Evolutionary conservation across 2,329 filamentous ascomycete species (phyloP).

Genomic region (Alternaria consortialis): DNA sequence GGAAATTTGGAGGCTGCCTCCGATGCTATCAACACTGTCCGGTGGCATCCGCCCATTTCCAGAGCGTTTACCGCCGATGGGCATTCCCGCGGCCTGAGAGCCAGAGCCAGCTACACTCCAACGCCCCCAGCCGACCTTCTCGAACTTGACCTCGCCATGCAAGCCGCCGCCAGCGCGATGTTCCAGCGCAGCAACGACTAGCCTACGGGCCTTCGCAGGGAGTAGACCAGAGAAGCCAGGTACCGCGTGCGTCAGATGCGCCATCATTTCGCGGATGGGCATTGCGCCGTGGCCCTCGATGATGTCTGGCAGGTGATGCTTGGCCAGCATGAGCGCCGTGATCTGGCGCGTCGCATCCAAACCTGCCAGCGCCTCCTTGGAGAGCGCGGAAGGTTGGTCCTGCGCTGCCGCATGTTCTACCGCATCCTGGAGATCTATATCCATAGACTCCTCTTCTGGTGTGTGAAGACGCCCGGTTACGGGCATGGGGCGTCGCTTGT

Average conservation of each 20-base stretch:
- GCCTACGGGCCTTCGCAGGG: slow-evolving; percentile 85
- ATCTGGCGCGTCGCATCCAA: slow-evolving; percentile 82
- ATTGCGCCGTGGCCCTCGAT: slow-evolving; percentile 88
- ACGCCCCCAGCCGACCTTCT: slow-evolving; percentile 96
- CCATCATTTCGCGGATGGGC: slow-evolving; percentile 95
- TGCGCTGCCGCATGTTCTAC: slow-evolving; percentile 61
- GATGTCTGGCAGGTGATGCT: slow-evolving; percentile 89
- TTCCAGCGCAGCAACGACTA: slow-evolving; percentile 93
- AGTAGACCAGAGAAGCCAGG: slow-evolving; percentile 91
- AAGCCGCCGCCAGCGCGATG: slow-evolving; percentile 70
- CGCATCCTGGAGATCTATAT: slow-evolving; percentile 82
- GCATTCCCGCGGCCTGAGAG: slow-evolving; percentile 62
- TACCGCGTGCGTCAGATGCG: slow-evolving; percentile 89
- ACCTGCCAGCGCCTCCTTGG: slow-evolving; percentile 62
- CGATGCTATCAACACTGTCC: slow-evolving; percentile 56
- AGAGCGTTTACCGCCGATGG: slow-evolving; percentile 49
- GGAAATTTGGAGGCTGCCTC: slow-evolving; percentile 59
- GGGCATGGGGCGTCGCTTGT: slow-evolving; percentile 71
- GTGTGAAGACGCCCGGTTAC: slow-evolving; percentile 57
- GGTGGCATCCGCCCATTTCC: slow-evolving; percentile 57
- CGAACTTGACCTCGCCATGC: slow-evolving; percentile 80
- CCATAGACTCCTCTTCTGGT: slow-evolving; percentile 67
- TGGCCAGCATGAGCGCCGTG: slow-evolving; percentile 84
- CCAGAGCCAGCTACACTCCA: slow-evolving; percentile 73
- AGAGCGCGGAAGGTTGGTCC: slow-evolving; percentile 55